phyloP scores from a whole-genome alignment of 2,329 filamentous ascomycete species.

The Cephalotrichum gorgonifer region DNA sequence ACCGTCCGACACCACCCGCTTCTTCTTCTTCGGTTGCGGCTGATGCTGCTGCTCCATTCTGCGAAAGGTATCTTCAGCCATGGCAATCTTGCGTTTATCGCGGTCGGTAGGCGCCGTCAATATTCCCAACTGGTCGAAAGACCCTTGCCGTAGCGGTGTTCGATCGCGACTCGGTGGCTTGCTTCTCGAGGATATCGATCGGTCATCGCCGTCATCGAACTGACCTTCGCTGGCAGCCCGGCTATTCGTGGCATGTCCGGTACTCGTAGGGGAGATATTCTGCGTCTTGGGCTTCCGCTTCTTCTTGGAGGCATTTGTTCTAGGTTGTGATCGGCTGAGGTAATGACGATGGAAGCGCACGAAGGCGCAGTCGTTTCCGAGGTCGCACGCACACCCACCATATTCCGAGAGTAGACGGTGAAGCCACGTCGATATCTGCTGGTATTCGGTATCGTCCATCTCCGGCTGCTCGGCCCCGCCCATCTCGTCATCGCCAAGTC shows the following conservation, averaged over 20 bases:
- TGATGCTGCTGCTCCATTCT: conserved; percentile 47
- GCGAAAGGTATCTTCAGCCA: conserved; percentile 54
- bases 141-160: conserved; percentile 48
- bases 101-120: conserved; percentile 55
- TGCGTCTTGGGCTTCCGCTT: conserved; percentile 43
- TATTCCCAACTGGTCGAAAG: conserved; percentile 48
- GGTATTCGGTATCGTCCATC: conserved; percentile 50
- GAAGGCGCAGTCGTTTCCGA: conserved; percentile 53
- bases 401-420: conserved; percentile 64
- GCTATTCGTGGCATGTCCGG: conserved; percentile 51
- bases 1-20: conserved; percentile 55
- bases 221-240: conserved; percentile 54
- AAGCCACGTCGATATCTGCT: conserved; percentile 53
- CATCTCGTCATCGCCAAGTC: conserved; percentile 49
- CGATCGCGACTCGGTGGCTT: conserved; percentile 58
- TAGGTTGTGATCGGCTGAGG: conserved; percentile 32
- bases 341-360: conserved; percentile 52
- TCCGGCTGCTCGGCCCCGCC: conserved; percentile 32
- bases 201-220: conserved; percentile 42
- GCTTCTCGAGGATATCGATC: conserved; percentile 43
- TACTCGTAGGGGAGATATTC: conserved; percentile 51
- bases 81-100: conserved; percentile 57
- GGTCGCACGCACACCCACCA: conserved; percentile 67
- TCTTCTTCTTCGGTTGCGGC: conserved; percentile 38
- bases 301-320: conserved; percentile 29